Conservation (phyloP, 140 eudicot species). For the Ambrosia hybrid region DNA sequence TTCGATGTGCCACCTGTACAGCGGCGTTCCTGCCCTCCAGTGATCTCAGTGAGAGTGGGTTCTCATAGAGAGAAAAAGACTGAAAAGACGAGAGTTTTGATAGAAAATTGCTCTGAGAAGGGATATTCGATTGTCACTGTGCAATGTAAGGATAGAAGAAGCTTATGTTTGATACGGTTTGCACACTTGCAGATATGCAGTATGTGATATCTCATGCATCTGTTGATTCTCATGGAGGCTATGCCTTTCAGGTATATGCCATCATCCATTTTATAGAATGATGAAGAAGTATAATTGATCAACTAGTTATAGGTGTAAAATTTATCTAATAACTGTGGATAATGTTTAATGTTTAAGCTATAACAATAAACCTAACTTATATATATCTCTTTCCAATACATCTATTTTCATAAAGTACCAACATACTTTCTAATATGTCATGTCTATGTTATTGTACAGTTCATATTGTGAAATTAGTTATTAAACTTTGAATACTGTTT, state of each 20-base stretch:
- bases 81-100: conserved; percentile 40
- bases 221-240: conserved; percentile 53
- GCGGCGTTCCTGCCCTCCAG: conserved; percentile 17
- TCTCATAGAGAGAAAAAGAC: conserved; percentile 29
- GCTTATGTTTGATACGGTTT: conserved; percentile 77
- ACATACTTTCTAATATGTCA: background rate
- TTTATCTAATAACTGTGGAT: too few relatives aligned
- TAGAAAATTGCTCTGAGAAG: conserved; percentile 62
- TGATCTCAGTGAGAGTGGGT: conserved; percentile 18
- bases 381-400: too few relatives aligned
- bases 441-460: background rate
- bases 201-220: conserved; percentile 75
- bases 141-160: conserved; percentile 56
- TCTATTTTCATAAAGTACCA: background rate
- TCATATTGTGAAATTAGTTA: conserved; percentile 5
- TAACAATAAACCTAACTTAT: too few relatives aligned
- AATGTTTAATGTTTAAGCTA: too few relatives aligned
- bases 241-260: conserved; percentile 60
- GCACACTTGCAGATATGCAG: conserved; percentile 79
- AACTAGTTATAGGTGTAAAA: too few relatives aligned
- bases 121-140: conserved; percentile 68
- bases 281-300: too few relatives aligned
- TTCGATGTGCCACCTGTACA: conserved; percentile 45
- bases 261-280: background rate
- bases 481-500: background rate